A percentile compares a stretch with the other conserved stretches of the same genome.
phyloP scores from a whole-genome alignment of 2,329 filamentous ascomycete genomes.

The Exophiala mesophila region DNA sequence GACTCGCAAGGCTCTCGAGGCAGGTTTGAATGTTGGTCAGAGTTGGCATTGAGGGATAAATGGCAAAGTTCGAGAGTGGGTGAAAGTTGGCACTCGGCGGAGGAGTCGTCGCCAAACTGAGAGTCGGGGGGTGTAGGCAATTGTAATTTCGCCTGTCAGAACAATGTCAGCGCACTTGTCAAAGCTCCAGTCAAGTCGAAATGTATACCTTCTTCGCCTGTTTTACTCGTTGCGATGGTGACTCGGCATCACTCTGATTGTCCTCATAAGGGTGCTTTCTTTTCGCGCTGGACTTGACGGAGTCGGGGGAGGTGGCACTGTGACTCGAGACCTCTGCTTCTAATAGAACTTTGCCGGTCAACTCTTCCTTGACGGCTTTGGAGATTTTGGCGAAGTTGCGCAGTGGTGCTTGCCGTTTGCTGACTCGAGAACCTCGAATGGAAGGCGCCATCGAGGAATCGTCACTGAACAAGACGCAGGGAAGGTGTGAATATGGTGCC shows the following conservation, averaged over 20 bases:
- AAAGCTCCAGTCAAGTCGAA: no score
- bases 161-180: no score
- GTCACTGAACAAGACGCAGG: no score
- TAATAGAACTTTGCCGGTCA: slow-evolving; percentile 9
- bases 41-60: slow-evolving; percentile 10
- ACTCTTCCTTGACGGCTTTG: slow-evolving; percentile 7
- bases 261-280: no score
- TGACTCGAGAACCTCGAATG: slow-evolving; percentile 16
- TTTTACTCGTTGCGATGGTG: no score
- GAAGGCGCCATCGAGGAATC: slow-evolving; percentile 24
- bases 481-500: no score
- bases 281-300: no score
- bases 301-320: no score
- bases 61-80: slow-evolving; percentile 13
- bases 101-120: slow-evolving; percentile 5
- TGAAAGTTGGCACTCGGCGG: slow-evolving; percentile 10
- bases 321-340: no score
- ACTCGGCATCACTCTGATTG: no score
- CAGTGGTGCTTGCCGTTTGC: slow-evolving; percentile 18
- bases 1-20: slow-evolving; percentile 11
- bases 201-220: no score
- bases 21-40: not conserved
- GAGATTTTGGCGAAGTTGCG: slow-evolving; percentile 18
- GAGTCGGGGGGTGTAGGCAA: slow-evolving; percentile 15
- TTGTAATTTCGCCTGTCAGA: slow-evolving; percentile 11